Evolutionary conservation across 345 rosid genomes (phyloP), one percentile per base, ranked within the genome.

Genomic region (Luvunga scandens): DNA sequence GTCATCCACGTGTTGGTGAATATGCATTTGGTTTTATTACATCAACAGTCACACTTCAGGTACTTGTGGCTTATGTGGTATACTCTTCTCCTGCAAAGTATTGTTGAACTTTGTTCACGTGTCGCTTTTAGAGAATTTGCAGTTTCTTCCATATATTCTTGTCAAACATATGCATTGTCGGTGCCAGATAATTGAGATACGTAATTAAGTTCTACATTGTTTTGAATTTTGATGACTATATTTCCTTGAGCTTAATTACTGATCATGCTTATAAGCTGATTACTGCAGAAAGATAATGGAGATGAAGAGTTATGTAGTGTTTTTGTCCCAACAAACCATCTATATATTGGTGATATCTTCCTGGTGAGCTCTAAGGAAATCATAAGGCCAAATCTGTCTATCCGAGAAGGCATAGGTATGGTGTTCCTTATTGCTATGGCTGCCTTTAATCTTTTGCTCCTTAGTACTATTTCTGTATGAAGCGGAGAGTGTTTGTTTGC

Each of bases 11-110:
- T 77, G 79, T 91, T 82, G 98, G 98, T 30, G 98, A 94, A 89
- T 94, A 93, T 79, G 98, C 97, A 14, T 94, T 94, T 87, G 97
- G 98, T 70, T 93, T 94, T 72, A 94, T 94, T 81, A 93, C 98
- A 82, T 93, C 97, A 22, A 88, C 98, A 16, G 92, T 93, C 68
- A 81, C 82, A 80, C 98, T 93, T 79, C 97, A 95, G 94, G 98
- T 93, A 80, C 31, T 42, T 80, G n/a, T 59, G 62, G 62, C 61
- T 34, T 25, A 34, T 64, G 68, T 56, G 10, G 22, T 64, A 30
- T n/a, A 36, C 6, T 61, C 14, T 72, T 69, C 42, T 56, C 16
- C 21, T 59, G 62, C 21, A 36, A 63, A 62, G 33, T 69, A 8
- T 39, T 34, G 24, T 71, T 21, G 7, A 68, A 53, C 59, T 38